Evolutionary conservation across 805 yeast species (phyloP).

Genomic region (Soucietia sequanensis): DNA sequence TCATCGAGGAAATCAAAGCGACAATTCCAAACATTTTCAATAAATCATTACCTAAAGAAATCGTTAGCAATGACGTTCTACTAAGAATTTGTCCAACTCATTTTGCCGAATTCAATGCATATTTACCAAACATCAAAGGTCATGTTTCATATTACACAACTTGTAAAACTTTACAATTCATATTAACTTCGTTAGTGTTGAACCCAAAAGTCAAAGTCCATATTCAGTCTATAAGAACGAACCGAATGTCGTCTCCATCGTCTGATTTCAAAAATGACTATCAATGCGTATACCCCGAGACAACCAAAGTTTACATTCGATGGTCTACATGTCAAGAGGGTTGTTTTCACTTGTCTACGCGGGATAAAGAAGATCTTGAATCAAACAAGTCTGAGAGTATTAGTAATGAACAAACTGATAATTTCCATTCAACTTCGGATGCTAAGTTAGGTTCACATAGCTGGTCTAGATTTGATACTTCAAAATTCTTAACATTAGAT

Average conservation of each 20-base stretch:
- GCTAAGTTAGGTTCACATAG: slow-evolving; percentile 40
- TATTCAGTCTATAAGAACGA: slow-evolving; percentile 39
- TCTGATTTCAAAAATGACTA: slow-evolving; percentile 16
- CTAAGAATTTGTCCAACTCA: slow-evolving; percentile 59
- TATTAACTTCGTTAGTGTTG: slow-evolving; percentile 55
- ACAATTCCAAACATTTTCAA: slow-evolving; percentile 53
- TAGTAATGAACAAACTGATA: slow-evolving; percentile 4
- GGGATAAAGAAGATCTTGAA: slow-evolving; percentile 5
- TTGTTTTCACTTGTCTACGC: slow-evolving; percentile 43
- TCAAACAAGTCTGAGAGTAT: slow-evolving; percentile 2
- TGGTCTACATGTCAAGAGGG: slow-evolving; percentile 59
- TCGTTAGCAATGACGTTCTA: slow-evolving; percentile 46
- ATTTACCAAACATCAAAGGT: slow-evolving; percentile 58
- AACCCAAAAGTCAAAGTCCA: slow-evolving; percentile 54
- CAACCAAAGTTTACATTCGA: slow-evolving; percentile 52
- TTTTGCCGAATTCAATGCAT: slow-evolving; percentile 41
- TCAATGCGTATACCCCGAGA: slow-evolving; percentile 32
- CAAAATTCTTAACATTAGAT: slow-evolving; percentile 10
- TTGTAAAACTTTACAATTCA: slow-evolving; percentile 53
- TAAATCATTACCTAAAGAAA: slow-evolving; percentile 41
- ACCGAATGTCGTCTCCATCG: slow-evolving; percentile 2
- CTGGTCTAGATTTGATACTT: slow-evolving; percentile 38
- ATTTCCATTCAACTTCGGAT: slow-evolving; percentile 31
- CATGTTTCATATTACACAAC: slow-evolving; percentile 54
- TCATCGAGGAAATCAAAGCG: slow-evolving; percentile 45